phyloP scores from a whole-genome alignment of 805 yeast genomes.

The Aciculoconidium aculeatum region DNA sequence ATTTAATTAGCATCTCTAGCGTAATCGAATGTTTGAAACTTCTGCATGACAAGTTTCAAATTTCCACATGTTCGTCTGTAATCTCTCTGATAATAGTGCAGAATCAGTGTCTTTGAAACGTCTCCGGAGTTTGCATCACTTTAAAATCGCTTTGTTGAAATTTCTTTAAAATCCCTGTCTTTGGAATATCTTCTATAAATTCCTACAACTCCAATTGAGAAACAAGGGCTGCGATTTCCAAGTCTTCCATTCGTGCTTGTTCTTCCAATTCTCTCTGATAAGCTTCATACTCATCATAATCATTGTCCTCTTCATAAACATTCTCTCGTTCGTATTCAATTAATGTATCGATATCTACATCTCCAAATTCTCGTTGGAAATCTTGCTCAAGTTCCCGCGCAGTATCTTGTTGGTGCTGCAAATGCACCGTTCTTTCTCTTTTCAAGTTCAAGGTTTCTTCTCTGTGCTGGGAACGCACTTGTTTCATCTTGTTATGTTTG shows the following conservation, averaged over 20 bases:
- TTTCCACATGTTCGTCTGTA: too few species aligned
- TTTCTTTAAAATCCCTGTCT: too few species aligned
- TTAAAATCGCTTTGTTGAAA: too few species aligned
- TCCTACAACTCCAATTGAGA: slow-evolving; percentile 6
- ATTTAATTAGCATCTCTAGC: too few species aligned
- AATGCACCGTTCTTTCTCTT: too few species aligned
- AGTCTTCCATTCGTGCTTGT: slow-evolving; percentile 8
- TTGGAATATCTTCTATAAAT: too few species aligned
- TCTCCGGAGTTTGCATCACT: too few species aligned
- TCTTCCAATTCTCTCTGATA: slow-evolving; percentile 17
- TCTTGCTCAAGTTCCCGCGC: too few species aligned
- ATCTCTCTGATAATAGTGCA: too few species aligned
- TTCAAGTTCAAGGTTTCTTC: slow-evolving; percentile 12
- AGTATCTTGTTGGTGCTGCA: slow-evolving; percentile 9
- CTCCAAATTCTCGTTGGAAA: slow-evolving; percentile 10
- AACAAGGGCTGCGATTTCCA: slow-evolving; percentile 11
- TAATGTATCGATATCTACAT: slow-evolving; percentile 15
- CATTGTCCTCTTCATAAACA: slow-evolving; percentile 4
- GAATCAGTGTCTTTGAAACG: too few species aligned
- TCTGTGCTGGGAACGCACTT: slow-evolving; percentile 21
- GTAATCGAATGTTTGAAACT: too few species aligned
- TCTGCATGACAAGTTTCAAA: too few species aligned
- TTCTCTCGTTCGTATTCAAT: slow-evolving; percentile 20
- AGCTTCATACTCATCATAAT: slow-evolving; percentile 9
- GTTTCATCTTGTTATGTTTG: slow-evolving; percentile 18